Evolutionary conservation across 805 yeast species (phyloP).

Genomic region (Saccharomycopsis lassenensis): DNA sequence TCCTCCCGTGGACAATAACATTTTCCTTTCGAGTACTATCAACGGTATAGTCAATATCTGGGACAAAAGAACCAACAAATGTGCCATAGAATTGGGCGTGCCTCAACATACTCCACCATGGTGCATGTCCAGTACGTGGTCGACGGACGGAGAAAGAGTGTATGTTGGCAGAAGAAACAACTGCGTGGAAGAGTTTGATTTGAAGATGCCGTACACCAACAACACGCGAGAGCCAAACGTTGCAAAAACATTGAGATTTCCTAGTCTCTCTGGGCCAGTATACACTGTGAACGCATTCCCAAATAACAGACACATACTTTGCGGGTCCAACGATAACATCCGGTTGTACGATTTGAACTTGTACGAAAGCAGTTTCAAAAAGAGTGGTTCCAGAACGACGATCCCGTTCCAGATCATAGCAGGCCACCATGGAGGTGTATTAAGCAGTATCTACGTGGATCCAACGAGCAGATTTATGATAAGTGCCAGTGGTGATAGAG

Average conservation of each 20-base stretch:
- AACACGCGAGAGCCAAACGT: slow-evolving; percentile 35
- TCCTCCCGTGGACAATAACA: slow-evolving; percentile 28
- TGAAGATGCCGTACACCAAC: slow-evolving; percentile 43
- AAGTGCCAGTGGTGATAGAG: slow-evolving; percentile 88
- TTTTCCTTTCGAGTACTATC: slow-evolving; percentile 70
- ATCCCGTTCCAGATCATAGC: slow-evolving; percentile 86
- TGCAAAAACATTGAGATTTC: slow-evolving; percentile 55
- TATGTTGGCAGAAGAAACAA: slow-evolving; percentile 88
- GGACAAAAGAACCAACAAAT: slow-evolving; percentile 51
- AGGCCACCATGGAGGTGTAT: slow-evolving; percentile 90
- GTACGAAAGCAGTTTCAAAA: slow-evolving; percentile 24
- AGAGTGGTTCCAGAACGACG: neutral
- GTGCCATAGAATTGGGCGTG: slow-evolving; percentile 37
- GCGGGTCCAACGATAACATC: slow-evolving; percentile 87
- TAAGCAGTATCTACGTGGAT: slow-evolving; percentile 70
- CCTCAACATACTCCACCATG: slow-evolving; percentile 79
- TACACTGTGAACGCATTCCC: slow-evolving; percentile 73
- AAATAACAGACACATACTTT: slow-evolving; percentile 63
- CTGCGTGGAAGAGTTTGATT: slow-evolving; percentile 63
- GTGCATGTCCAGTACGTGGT: slow-evolving; percentile 88
- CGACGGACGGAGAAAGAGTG: slow-evolving; percentile 64
- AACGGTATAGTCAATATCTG: slow-evolving; percentile 76
- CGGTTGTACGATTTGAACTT: slow-evolving; percentile 67
- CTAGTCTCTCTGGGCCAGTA: slow-evolving; percentile 84
- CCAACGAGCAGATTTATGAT: slow-evolving; percentile 82